A percentile compares a stretch with the other conserved stretches of the same genome.
Conservation (phyloP, 306 rosid species). For the Astragalus glycyphyllos region DNA sequence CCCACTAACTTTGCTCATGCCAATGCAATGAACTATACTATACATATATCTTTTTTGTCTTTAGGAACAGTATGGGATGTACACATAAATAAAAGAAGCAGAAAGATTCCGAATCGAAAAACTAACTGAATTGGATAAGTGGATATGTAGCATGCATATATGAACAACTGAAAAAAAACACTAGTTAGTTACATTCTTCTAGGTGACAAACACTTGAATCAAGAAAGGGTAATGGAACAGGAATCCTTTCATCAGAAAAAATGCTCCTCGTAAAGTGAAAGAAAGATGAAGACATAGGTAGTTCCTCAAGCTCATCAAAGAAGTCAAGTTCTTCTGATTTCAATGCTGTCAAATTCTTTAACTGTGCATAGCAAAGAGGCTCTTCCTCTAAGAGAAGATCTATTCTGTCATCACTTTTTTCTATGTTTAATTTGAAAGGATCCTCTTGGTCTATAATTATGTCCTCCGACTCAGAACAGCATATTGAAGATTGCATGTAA, state of each 20-base stretch:
- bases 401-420: constrained; percentile 48
- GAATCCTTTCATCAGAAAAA: constrained; percentile 71
- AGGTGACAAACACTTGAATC: constrained; percentile 56
- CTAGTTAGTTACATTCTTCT: constrained; percentile 46
- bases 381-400: constrained; percentile 56
- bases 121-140: constrained; percentile 27
- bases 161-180: neutral
- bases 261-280: constrained; percentile 63
- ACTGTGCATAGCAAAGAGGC: constrained; percentile 54
- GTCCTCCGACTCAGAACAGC: constrained; percentile 49
- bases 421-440: constrained; percentile 56
- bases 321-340: constrained; percentile 69
- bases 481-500: constrained; percentile 61
- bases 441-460: constrained; percentile 54
- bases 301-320: constrained; percentile 94
- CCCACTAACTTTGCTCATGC: neutral
- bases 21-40: constrained; percentile 42
- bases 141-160: constrained; percentile 14
- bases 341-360: constrained; percentile 52
- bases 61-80: constrained; percentile 11
- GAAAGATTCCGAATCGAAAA: constrained; percentile 32
- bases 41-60: neutral
- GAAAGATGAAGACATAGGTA: constrained; percentile 75
- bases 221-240: constrained; percentile 68
- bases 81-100: neutral